Percentiles rank a stretch among this genome's conserved stretches.
Evolutionary conservation across 208 protist species (phyloP).

Genomic region (Leishmania martiniquensis): DNA sequence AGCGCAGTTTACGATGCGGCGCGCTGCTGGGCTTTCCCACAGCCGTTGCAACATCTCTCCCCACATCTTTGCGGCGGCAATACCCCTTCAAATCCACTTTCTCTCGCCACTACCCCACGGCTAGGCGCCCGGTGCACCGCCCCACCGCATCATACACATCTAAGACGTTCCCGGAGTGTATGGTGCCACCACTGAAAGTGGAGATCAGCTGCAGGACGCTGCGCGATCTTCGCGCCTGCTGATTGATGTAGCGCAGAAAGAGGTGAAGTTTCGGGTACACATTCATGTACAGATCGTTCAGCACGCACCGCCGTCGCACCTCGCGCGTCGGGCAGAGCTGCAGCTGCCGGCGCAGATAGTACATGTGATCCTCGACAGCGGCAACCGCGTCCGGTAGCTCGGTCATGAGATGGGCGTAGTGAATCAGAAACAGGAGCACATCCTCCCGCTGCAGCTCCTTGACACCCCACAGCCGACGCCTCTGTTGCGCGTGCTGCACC

Average conservation of each 20-base stretch:
- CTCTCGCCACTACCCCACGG: neutral
- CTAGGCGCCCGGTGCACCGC: constrained; percentile 34
- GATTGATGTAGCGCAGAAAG: constrained; percentile 60
- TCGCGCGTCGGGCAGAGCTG: constrained; percentile 56
- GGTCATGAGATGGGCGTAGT: constrained; percentile 40
- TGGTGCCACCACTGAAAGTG: constrained; percentile 27
- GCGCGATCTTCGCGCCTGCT: constrained; percentile 41
- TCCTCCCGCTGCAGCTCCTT: constrained; percentile 53
- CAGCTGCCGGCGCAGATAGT: constrained; percentile 43
- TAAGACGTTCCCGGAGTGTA: constrained; percentile 72
- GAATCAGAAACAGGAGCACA: constrained; percentile 55
- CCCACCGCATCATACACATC: constrained; percentile 62
- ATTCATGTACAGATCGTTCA: constrained; percentile 77
- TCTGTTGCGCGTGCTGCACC: neutral
- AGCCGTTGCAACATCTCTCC: neutral
- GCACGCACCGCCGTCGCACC: constrained; percentile 44
- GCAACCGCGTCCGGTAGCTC: constrained; percentile 50
- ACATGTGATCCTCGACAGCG: constrained; percentile 59
- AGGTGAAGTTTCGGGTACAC: constrained; percentile 73
- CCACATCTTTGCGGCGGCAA: neutral
- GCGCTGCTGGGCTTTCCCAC: neutral
- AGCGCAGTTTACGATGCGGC: neutral
- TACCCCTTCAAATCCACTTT: neutral
- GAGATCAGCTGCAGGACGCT: constrained; percentile 53
- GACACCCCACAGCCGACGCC: constrained; percentile 40